phyloP scores from a whole-genome alignment of 805 yeast species.

The Suhomyces pyralidae region DNA sequence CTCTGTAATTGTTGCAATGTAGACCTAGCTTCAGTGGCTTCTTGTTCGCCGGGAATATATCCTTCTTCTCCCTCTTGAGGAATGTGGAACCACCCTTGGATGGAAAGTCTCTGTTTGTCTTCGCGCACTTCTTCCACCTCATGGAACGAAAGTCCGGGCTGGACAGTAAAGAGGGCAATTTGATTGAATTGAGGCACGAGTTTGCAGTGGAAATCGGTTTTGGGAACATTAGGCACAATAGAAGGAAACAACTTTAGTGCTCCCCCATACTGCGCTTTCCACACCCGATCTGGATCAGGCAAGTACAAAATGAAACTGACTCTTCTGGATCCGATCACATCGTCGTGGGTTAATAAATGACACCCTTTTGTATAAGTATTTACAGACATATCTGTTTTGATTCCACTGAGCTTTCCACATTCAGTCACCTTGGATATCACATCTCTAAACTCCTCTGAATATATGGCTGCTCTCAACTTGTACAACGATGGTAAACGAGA shows the following conservation, averaged over 20 bases:
- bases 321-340: conserved; percentile 92
- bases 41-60: conserved; percentile 77
- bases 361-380: conserved; percentile 91
- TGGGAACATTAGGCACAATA: conserved; percentile 84
- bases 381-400: conserved; percentile 86
- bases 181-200: conserved; percentile 94
- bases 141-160: conserved; percentile 95
- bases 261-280: conserved; percentile 96
- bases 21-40: conserved; percentile 65
- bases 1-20: conserved; percentile 79
- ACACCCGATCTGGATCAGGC: conserved; percentile 84
- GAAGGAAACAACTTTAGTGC: conserved; percentile 84
- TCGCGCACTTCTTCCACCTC: conserved; percentile 96
- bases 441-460: conserved; percentile 81
- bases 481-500: conserved; percentile 69
- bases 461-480: conserved; percentile 81
- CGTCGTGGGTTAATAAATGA: conserved; percentile 93
- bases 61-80: conserved; percentile 94
- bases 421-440: conserved; percentile 74
- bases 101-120: conserved; percentile 84
- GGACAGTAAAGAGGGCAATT: conserved; percentile 91
- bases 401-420: conserved; percentile 87
- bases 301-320: conserved; percentile 89
- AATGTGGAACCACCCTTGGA: conserved; percentile 98
- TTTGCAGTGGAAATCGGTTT: conserved; percentile 64